These are phyloP conservation scores for Russula sp. DNA, from an alignment of 768 basidiomycete species.

Conservation along the genomic window DNA sequence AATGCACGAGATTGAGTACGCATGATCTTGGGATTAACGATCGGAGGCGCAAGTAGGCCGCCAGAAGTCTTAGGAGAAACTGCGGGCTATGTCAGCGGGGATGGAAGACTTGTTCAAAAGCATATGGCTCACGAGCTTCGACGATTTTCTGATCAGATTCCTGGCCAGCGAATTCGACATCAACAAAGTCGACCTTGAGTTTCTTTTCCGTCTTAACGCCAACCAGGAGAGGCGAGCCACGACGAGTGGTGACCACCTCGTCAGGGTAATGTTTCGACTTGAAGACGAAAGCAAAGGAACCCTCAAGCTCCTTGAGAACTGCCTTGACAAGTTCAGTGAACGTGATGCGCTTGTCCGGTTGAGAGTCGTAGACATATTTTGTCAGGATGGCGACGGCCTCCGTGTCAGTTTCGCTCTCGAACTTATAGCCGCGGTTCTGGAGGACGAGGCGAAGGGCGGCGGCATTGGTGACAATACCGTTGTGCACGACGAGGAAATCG, in stretches of 20 bases:
- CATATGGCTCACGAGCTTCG: constrained; percentile 37
- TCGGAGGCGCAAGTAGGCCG: constrained; percentile 62
- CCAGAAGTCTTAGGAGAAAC: constrained; percentile 44
- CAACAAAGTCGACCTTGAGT: constrained; percentile 99
- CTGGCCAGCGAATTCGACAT: constrained; percentile 87
- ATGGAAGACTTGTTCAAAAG: background rate
- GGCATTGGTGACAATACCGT: constrained; percentile 97
- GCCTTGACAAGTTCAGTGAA: constrained; percentile 94
- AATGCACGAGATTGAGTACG: constrained; percentile 96
- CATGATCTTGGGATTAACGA: constrained; percentile 67
- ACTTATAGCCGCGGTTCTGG: constrained; percentile 92
- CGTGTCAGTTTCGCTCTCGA: constrained; percentile 94
- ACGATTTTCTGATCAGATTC: constrained; percentile 46
- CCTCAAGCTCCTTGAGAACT: constrained; percentile 95
- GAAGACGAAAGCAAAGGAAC: constrained; percentile 99
- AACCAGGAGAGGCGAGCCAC: constrained; percentile 92
- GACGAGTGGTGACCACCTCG: constrained; percentile 91
- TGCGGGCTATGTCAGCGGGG: constrained; percentile 32
- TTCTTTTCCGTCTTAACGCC: constrained; percentile 99
- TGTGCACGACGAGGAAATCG: constrained; percentile 95
- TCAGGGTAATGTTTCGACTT: constrained; percentile 95
- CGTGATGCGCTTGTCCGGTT: constrained; percentile 73
- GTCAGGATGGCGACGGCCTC: constrained; percentile 94
- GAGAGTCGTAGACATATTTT: constrained; percentile 95
- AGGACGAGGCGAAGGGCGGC: constrained; percentile 84